phyloP scores from a whole-genome alignment of 2,329 filamentous ascomycete species.

The Zasmidium cellare region DNA sequence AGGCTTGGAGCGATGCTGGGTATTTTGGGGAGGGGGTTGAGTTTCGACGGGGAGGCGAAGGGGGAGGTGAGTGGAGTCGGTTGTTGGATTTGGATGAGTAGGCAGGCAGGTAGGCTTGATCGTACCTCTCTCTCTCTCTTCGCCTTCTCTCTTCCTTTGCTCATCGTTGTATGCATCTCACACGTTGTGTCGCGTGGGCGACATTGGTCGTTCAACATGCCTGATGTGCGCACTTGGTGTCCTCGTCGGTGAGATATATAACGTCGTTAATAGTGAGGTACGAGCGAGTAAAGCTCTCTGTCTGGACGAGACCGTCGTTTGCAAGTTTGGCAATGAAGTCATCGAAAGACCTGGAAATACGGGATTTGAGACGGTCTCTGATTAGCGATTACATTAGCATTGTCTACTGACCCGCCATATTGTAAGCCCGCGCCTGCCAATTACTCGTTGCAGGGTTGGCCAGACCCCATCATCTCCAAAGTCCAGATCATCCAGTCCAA shows the following conservation, averaged over 20 bases:
- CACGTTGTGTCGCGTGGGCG: too few relatives aligned
- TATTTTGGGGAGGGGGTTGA: slow-evolving; percentile 90
- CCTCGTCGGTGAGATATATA: too few relatives aligned
- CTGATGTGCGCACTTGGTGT: too few relatives aligned
- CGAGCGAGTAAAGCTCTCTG: too few relatives aligned
- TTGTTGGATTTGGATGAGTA: slow-evolving; percentile 36
- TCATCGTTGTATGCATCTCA: too few relatives aligned
- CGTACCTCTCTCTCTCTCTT: not conserved
- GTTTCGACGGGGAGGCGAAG: slow-evolving; percentile 42
- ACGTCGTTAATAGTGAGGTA: too few relatives aligned
- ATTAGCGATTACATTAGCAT: slow-evolving; percentile 30
- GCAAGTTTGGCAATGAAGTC: too few relatives aligned
- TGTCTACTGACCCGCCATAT: slow-evolving; percentile 45
- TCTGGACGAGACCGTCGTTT: too few relatives aligned
- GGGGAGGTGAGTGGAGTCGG: slow-evolving; percentile 45
- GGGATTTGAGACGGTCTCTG: too few relatives aligned
- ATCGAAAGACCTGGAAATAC: too few relatives aligned
- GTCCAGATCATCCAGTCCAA: slow-evolving; percentile 79
- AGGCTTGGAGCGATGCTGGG: slow-evolving; percentile 84
- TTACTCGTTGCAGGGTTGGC: slow-evolving; percentile 66
- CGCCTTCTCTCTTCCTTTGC: not conserved
- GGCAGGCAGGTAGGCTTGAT: not conserved
- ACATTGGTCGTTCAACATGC: too few relatives aligned
- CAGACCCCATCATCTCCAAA: slow-evolving; percentile 75
- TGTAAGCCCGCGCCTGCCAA: slow-evolving; percentile 46